Conservation (phyloP, 441 rosid species). For the Mallotus repandus region DNA sequence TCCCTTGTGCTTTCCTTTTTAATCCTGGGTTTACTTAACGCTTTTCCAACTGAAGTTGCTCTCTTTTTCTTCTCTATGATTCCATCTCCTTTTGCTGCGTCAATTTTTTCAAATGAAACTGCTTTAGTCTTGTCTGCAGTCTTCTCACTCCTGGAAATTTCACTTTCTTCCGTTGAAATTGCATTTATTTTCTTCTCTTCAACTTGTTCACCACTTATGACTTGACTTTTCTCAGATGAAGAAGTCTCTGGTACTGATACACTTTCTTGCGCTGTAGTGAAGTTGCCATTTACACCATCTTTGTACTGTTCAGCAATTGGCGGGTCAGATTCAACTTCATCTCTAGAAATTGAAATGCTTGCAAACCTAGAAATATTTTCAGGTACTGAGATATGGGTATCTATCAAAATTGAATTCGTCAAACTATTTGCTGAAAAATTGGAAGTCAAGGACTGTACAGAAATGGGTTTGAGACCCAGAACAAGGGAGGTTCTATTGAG, state of each 20-base stretch:
- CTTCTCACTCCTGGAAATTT: slow-evolving; percentile 20
- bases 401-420: slow-evolving; percentile 32
- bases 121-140: slow-evolving; percentile 24
- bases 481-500: slow-evolving; percentile 32
- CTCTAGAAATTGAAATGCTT: slow-evolving; percentile 26
- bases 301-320: slow-evolving; percentile 21
- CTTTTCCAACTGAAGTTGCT: slow-evolving; percentile 15
- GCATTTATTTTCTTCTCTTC: slow-evolving; percentile 26
- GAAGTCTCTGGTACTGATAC: slow-evolving; percentile 14
- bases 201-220: slow-evolving; percentile 15
- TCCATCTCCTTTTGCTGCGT: slow-evolving; percentile 24
- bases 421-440: slow-evolving; percentile 30
- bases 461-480: slow-evolving; percentile 21
- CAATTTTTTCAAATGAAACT: slow-evolving; percentile 23
- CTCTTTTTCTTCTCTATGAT: slow-evolving; percentile 29
- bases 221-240: slow-evolving; percentile 24
- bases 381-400: slow-evolving; percentile 28
- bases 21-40: slow-evolving; percentile 21
- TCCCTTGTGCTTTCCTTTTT: slow-evolving; percentile 26
- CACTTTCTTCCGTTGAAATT: slow-evolving; percentile 17
- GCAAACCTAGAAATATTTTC: slow-evolving; percentile 46
- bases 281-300: slow-evolving; percentile 18
- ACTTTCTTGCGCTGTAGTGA: slow-evolving; percentile 22
- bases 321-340: slow-evolving; percentile 28
- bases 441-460: slow-evolving; percentile 26